Evolutionary conservation across 495 filamentous ascomycete genomes (phyloP), one percentile per base, ranked within the genome.

Genomic region (Corynascus novoguineensis): DNA sequence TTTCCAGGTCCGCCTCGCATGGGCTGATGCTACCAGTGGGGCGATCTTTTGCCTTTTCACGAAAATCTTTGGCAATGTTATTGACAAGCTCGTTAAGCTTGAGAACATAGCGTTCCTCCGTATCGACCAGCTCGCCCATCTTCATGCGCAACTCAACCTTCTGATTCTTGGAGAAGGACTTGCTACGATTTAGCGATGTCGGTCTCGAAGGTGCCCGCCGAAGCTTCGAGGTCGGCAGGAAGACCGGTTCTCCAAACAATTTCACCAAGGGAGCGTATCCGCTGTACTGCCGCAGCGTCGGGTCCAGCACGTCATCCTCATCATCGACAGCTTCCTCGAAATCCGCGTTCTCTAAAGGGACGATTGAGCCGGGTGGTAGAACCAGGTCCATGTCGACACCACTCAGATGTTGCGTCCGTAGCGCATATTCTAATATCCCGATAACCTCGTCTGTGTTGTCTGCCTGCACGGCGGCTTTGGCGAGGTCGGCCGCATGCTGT

Each of bases 341-440:
- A 22, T 81, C 78, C 9, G 62, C 60, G 45, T 77, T 64, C 37
- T 79, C 76, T 22, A 81, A 73, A 10, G 78, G 75, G 51, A 83
- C 71, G 37, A 95, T 92, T 5, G 85, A 78, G 8, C 86, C 87
- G 4, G 83, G 73, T 10, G 93, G 90, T 35, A 97, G 71, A 19
- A 96, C 82, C 21, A 97, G 79, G 68, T 98, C 92, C 27, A 97
- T 66, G 68, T 98, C 93, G 53, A 95, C 73, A 80, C 89, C 90
- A 51, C 83, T 86, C 57, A 92, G 74, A 59, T 82, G 83, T 64
- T 90, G 89, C 29, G 88, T 86, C 49, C 84, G 84, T 51, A 93
- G 81, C 19, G 90, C 86, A 32, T 77, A 75, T 34, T 83, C 78
- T 50, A 97, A 75, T 53, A 86, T 84, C 9, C 76, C 71, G 42